Percentiles rank a stretch among this genome's conserved stretches.
Evolutionary conservation across 768 basidiomycete genomes (phyloP).

Genomic region (Amanita phalloides): DNA sequence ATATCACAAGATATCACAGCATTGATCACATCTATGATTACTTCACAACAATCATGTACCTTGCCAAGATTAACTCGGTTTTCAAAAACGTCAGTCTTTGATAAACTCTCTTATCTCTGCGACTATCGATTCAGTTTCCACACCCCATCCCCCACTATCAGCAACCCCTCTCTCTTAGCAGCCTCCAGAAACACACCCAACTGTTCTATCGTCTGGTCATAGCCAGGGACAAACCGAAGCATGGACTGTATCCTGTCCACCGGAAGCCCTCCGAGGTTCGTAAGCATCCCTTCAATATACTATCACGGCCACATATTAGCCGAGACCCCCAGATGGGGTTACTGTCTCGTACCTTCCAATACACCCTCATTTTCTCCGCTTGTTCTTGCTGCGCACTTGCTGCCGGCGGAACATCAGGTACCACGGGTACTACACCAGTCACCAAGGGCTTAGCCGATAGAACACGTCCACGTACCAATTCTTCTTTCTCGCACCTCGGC

Average conservation of each 20-base stretch:
- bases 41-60: too few relatives aligned
- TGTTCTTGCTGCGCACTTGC: constrained; percentile 61
- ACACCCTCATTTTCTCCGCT: constrained; percentile 77
- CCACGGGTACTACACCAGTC: constrained; percentile 14
- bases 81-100: too few relatives aligned
- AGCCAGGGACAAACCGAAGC: constrained; percentile 76
- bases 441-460: neutral
- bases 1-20: too few relatives aligned
- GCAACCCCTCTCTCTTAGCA: constrained; percentile 65
- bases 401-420: constrained; percentile 35
- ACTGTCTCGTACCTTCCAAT: constrained; percentile 57
- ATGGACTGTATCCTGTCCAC: constrained; percentile 82
- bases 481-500: constrained; percentile 13
- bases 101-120: neutral
- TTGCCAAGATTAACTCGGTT: too few relatives aligned
- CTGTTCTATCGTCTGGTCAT: constrained; percentile 73
- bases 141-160: constrained; percentile 57
- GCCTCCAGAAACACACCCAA: constrained; percentile 73
- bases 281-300: constrained; percentile 91
- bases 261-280: constrained; percentile 67
- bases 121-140: constrained; percentile 40
- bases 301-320: constrained; percentile 15
- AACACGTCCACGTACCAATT: constrained; percentile 12
- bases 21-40: too few relatives aligned
- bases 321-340: neutral